Conservation (phyloP, 257 asterid genomes). For the Rubia yunnanensis region DNA sequence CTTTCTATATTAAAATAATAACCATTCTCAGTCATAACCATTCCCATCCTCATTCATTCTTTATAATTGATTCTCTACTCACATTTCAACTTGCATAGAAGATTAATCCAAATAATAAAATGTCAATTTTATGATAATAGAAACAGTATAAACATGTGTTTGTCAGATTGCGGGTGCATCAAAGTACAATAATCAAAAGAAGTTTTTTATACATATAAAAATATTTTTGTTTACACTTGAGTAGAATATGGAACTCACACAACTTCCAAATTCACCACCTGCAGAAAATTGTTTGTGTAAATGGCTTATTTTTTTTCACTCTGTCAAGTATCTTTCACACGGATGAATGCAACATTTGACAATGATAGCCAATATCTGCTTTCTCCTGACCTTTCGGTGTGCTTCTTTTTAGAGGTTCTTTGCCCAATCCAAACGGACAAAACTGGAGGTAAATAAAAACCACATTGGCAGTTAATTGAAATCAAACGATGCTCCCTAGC, state of each 20-base stretch:
- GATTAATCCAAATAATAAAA: too few relatives aligned
- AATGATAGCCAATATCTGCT: background rate
- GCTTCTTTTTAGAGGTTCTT: background rate
- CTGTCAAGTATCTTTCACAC: background rate
- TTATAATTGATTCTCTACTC: too few relatives aligned
- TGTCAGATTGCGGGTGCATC: background rate
- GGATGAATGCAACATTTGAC: background rate
- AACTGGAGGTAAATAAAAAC: background rate
- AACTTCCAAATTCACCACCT: background rate
- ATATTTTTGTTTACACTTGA: too few relatives aligned
- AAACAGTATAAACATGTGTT: too few relatives aligned
- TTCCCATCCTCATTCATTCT: too few relatives aligned
- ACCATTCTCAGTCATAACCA: too few relatives aligned
- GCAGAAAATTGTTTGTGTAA: background rate
- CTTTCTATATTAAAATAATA: too few relatives aligned
- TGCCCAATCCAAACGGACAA: conserved; percentile 8
- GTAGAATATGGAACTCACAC: background rate
- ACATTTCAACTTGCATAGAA: too few relatives aligned
- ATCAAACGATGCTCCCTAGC: background rate
- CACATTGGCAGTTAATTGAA: conserved; percentile 6
- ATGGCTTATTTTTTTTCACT: background rate
- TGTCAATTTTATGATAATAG: too few relatives aligned
- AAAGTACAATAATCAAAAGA: too few relatives aligned
- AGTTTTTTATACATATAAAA: too few relatives aligned
- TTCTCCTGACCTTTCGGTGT: background rate